Conservation (phyloP, 345 rosid species). For the Eucalyptus polybractea region DNA sequence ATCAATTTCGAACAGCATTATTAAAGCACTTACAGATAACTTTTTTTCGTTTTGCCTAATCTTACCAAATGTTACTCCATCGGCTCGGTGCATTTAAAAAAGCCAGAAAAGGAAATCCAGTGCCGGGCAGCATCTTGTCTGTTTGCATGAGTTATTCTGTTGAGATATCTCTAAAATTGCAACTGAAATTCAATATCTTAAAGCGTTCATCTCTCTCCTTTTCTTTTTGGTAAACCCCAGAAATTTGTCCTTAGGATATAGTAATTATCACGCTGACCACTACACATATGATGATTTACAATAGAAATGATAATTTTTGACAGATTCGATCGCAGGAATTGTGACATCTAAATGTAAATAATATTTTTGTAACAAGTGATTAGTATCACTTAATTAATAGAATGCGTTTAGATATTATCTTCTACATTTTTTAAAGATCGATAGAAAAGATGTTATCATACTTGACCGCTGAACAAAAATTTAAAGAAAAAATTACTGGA, state of each 20-base stretch:
- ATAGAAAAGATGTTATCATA: background rate
- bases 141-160: background rate
- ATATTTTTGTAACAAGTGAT: background rate
- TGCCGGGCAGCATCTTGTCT: background rate
- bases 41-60: background rate
- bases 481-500: background rate
- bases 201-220: too few relatives aligned
- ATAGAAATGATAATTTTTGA: background rate
- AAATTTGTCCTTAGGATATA: background rate
- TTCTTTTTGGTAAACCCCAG: background rate
- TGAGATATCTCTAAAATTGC: background rate
- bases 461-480: background rate
- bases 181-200: background rate
- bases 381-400: background rate
- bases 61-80: background rate
- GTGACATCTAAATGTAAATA: background rate
- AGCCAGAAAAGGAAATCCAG: background rate
- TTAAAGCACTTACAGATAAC: background rate
- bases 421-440: background rate
- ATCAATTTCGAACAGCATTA: background rate
- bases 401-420: background rate
- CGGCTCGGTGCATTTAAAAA: background rate
- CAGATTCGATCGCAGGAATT: background rate
- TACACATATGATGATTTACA: background rate
- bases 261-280: background rate